phyloP scores from a whole-genome alignment of 352 stramenopile genomes.

The Sclerospora graminicola region DNA sequence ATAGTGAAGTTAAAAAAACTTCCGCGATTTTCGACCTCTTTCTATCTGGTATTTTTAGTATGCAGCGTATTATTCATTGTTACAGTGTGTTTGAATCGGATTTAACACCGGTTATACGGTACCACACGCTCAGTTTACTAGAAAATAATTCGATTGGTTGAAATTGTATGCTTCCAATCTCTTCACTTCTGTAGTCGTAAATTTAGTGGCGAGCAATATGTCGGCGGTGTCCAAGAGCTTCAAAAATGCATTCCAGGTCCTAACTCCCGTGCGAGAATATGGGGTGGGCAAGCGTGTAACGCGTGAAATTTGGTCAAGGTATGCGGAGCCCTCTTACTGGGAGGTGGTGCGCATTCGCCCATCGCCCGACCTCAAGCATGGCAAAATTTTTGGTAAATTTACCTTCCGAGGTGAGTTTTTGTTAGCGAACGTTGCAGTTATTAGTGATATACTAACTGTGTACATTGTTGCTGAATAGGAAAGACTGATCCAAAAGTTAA shows the following conservation, averaged over 20 bases:
- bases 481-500: constrained; percentile 61
- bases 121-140: too few species aligned
- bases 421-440: background rate
- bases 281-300: constrained; percentile 61
- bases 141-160: too few species aligned
- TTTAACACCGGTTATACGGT: too few species aligned
- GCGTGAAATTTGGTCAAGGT: constrained; percentile 65
- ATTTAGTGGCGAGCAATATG: constrained; percentile 13
- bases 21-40: too few species aligned
- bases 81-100: too few species aligned
- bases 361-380: constrained; percentile 72
- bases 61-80: too few species aligned
- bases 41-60: too few species aligned
- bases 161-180: constrained; percentile 11
- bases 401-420: constrained; percentile 64
- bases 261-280: constrained; percentile 59
- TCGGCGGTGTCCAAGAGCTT: constrained; percentile 28
- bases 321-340: constrained; percentile 63
- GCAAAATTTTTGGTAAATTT: constrained; percentile 74
- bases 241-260: constrained; percentile 67
- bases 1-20: too few species aligned
- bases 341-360: constrained; percentile 73
- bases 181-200: constrained; percentile 8
- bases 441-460: background rate
- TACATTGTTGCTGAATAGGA: constrained; percentile 16